Evolutionary conservation across 2,329 filamentous ascomycete genomes (phyloP).

Genomic region (Fusarium miscanthi): DNA sequence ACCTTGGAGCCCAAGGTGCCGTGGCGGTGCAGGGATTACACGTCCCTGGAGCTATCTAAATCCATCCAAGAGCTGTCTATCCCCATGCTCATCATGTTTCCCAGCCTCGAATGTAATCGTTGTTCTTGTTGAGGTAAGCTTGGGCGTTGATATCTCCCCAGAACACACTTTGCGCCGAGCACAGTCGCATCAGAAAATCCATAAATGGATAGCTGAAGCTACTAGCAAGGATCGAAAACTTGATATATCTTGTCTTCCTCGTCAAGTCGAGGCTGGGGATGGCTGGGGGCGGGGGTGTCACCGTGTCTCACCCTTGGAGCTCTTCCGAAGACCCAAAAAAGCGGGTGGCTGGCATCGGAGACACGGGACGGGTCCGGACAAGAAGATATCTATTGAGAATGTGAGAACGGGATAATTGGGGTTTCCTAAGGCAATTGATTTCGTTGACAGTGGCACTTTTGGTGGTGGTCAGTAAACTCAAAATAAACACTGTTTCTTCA

Average conservation of each 20-base stretch:
- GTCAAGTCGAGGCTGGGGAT: conserved; percentile 37
- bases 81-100: conserved; percentile 22
- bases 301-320: conserved; percentile 24
- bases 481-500: background rate
- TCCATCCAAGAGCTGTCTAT: conserved; percentile 11
- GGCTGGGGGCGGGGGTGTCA: conserved; percentile 38
- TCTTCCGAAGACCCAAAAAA: conserved; percentile 27
- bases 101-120: conserved; percentile 26
- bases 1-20: conserved; percentile 17
- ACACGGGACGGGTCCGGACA: conserved; percentile 28
- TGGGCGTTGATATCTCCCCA: conserved; percentile 20
- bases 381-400: conserved; percentile 23
- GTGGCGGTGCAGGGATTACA: conserved; percentile 26
- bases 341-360: conserved; percentile 39
- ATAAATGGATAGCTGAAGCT: conserved; percentile 13
- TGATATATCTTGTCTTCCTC: conserved; percentile 28
- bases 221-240: conserved; percentile 37
- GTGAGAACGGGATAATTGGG: conserved; percentile 18
- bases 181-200: conserved; percentile 12
- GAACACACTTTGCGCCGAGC: conserved; percentile 23
- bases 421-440: background rate
- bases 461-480: background rate
- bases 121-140: background rate
- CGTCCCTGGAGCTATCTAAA: conserved; percentile 22
- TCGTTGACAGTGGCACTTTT: background rate